phyloP scores from a whole-genome alignment of 2,329 filamentous ascomycete genomes.

The Fusarium buxicola region DNA sequence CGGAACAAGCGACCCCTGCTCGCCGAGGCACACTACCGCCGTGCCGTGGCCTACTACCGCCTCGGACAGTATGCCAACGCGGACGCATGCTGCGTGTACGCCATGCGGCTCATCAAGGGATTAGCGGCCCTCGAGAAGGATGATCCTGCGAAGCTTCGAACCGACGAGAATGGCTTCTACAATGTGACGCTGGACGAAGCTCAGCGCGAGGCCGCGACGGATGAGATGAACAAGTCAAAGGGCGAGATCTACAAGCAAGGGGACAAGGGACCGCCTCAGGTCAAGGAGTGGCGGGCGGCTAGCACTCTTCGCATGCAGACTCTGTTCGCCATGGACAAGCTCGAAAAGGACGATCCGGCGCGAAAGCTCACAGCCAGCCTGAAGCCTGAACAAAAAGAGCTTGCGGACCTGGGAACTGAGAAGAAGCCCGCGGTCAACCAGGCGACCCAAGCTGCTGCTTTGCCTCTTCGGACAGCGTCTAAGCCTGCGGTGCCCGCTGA shows the following conservation, averaged over 20 bases:
- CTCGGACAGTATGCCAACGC: conserved; percentile 80
- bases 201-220: conserved; percentile 45
- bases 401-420: conserved; percentile 32
- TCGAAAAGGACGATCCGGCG: conserved; percentile 58
- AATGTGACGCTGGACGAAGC: conserved; percentile 51
- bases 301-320: conserved; percentile 61
- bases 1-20: conserved; percentile 82
- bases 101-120: conserved; percentile 55
- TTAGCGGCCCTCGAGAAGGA: conserved; percentile 47
- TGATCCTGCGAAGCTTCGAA: conserved; percentile 46
- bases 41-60: conserved; percentile 78
- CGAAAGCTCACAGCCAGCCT: conserved; percentile 57
- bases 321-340: conserved; percentile 57
- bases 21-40: conserved; percentile 82
- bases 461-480: conserved; percentile 1
- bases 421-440: conserved; percentile 11
- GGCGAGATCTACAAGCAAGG: conserved; percentile 9
- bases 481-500: conserved; percentile 41
- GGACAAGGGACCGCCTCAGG: conserved; percentile 17
- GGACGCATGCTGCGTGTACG: conserved; percentile 74
- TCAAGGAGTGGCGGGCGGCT: conserved; percentile 54
- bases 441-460: background rate
- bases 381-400: conserved; percentile 49
- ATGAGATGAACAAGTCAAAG: conserved; percentile 46
- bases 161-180: conserved; percentile 63